phyloP scores from a whole-genome alignment of 2,329 filamentous ascomycete species.

The Rhinocladiella mackenziei region DNA sequence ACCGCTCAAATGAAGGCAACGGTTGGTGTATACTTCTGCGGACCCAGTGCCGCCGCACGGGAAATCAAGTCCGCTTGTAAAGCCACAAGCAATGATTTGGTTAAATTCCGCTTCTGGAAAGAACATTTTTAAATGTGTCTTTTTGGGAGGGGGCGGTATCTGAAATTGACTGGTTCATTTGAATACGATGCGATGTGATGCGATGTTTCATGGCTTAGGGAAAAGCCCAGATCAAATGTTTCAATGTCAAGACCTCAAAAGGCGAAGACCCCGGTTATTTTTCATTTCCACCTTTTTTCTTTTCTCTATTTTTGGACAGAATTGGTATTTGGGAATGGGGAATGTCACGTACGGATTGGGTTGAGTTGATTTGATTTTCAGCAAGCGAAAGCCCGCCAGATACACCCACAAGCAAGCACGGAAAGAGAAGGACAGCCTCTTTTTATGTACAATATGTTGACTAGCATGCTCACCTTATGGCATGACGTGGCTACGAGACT shows the following conservation, averaged over 20 bases:
- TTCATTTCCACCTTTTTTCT: too few species aligned
- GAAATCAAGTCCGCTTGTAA: conserved; percentile 81
- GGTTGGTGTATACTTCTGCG: conserved; percentile 97
- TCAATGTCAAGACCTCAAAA: neutral
- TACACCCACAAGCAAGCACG: too few species aligned
- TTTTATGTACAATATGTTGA: too few species aligned
- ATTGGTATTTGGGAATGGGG: too few species aligned
- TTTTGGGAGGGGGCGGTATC: neutral
- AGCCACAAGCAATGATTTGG: conserved; percentile 66
- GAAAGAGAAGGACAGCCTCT: too few species aligned
- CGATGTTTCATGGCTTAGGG: neutral
- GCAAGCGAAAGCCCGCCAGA: too few species aligned
- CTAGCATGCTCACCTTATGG: too few species aligned
- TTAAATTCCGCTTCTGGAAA: conserved; percentile 98
- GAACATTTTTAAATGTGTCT: conserved; percentile 60
- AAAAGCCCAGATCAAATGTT: neutral
- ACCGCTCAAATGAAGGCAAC: conserved; percentile 53
- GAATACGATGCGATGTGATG: neutral
- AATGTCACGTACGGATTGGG: too few species aligned
- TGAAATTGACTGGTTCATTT: neutral
- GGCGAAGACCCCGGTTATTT: too few species aligned
- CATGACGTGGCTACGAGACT: too few species aligned
- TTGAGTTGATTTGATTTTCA: too few species aligned
- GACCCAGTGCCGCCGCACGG: conserved; percentile 73
- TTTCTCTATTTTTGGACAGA: too few species aligned